These are phyloP conservation scores for Arxiozyma heterogenica DNA, from an alignment of 1,139 yeast species.

Conservation along the genomic window DNA sequence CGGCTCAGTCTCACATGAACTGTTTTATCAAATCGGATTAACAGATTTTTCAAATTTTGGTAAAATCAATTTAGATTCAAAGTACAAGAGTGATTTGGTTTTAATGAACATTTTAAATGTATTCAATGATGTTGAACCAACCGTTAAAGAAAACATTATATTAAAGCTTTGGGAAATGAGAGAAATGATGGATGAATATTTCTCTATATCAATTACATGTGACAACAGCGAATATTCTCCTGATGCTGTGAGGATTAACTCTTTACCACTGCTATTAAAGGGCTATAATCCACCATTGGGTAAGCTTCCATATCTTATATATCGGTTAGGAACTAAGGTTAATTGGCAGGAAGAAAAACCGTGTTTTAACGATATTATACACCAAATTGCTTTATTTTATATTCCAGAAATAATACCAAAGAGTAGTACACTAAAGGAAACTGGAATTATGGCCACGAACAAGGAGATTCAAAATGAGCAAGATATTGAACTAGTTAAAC, in stretches of 20 bases:
- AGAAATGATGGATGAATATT: conserved; percentile 79
- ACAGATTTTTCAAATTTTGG: conserved; percentile 83
- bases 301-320: conserved; percentile 61
- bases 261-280: conserved; percentile 61
- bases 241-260: conserved; percentile 32
- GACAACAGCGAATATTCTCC: conserved; percentile 16
- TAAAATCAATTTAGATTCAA: conserved; percentile 36
- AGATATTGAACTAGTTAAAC: conserved; percentile 13
- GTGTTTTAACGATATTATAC: conserved; percentile 57
- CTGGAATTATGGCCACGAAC: conserved; percentile 15
- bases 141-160: conserved; percentile 19
- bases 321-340: conserved; percentile 48
- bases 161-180: conserved; percentile 39
- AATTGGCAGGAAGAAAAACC: conserved; percentile 58
- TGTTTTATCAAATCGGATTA: conserved; percentile 74
- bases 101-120: conserved; percentile 4
- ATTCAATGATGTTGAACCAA: conserved; percentile 11
- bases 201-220: conserved; percentile 41
- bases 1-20: conserved; percentile 54
- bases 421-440: conserved; percentile 5
- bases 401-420: conserved; percentile 50
- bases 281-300: conserved; percentile 53
- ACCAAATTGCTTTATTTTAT: conserved; percentile 64
- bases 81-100: conserved; percentile 21
- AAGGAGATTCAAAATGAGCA: conserved; percentile 6